Evolutionary conservation across 2,329 filamentous ascomycete species (phyloP), one percentile per base, ranked within the genome.

Genomic region (Bipolaris oryzae): DNA sequence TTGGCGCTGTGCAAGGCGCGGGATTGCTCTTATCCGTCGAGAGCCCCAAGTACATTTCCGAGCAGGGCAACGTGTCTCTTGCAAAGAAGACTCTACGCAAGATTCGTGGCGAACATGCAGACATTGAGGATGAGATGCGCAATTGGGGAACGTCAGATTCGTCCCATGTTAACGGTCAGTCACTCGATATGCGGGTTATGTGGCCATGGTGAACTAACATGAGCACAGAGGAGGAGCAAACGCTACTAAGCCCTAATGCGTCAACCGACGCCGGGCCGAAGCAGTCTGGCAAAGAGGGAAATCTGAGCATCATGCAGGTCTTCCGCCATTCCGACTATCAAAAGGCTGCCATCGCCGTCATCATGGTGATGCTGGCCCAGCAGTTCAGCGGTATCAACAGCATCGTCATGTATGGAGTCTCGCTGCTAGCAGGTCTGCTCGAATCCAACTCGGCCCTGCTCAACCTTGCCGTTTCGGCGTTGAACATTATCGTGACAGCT

Each of bases 401-500:
- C 56, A 94, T 98, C 71, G 90, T 98, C 77, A 97, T 99, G 93
- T 99, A 99, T 77, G 96, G 93, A 2, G 95, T 98, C 5, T 92
- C 91, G 0, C 86, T 99, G 1, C 84, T 99, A 13, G 87, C 89
- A 31, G 87, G 87, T 61, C 84, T 98, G 1, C 84, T 99, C 0
- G 89, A 91, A 3, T 86, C 92, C 44, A 92, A 88, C 60, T 94
- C 93, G 0, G 89, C 89, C 0, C 79, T 96, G 1, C 83, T 99
- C 50, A 96, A 94, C 52, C 94, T 98, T 58, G 79, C 90, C 52
- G 92, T 98, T 57, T 96, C 92, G 0, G 83, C 87, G 11, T 85
- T 96, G 72, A 98, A 98, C 77, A 86, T 99, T 34, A 69, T 91
- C 67, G 91, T 91, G 48, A 98, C 95, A 0, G 80, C 91, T 16